Percentiles rank a stretch among this genome's conserved stretches.
Evolutionary conservation across 2,329 filamentous ascomycete species (phyloP).

Genomic region (Aureobasidium sp.): DNA sequence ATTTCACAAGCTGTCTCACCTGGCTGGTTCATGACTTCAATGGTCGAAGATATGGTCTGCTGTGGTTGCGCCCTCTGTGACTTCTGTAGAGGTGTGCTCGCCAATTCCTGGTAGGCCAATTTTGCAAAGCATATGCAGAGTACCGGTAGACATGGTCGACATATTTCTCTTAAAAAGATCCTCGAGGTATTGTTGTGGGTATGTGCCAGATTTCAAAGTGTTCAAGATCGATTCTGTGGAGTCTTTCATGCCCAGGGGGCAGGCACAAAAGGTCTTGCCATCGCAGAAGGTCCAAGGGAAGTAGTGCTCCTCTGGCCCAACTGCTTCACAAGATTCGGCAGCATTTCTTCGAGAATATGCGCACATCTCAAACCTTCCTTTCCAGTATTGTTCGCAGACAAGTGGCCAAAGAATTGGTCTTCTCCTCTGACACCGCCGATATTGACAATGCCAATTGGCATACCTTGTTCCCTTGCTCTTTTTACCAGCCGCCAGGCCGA

Average conservation of each 20-base stretch:
- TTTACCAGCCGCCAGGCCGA: conserved; percentile 88
- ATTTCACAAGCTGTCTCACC: too few species aligned
- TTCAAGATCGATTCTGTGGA: too few species aligned
- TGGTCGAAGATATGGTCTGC: too few species aligned
- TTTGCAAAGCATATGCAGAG: too few species aligned
- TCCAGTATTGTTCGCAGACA: conserved; percentile 36
- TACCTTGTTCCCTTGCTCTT: conserved; percentile 68
- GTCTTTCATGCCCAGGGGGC: conserved; percentile 1
- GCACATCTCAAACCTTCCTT: conserved; percentile 30
- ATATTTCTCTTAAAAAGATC: too few species aligned
- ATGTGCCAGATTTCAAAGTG: too few species aligned
- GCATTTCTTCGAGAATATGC: conserved; percentile 31
- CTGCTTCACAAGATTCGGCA: conserved; percentile 26
- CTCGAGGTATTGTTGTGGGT: too few species aligned
- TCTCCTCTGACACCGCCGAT: conserved; percentile 77
- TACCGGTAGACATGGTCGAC: too few species aligned
- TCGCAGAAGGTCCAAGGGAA: neutral
- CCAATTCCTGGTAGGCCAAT: too few species aligned
- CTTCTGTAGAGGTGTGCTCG: too few species aligned
- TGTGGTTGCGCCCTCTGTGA: too few species aligned
- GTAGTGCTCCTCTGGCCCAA: conserved; percentile 8
- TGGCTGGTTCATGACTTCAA: too few species aligned
- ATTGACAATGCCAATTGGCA: conserved; percentile 83
- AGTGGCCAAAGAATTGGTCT: conserved; percentile 54
- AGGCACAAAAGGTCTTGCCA: neutral